Evolutionary conservation across 371 early-diverging fungal species (phyloP).

Genomic region (Saksenaea vasiformis): DNA sequence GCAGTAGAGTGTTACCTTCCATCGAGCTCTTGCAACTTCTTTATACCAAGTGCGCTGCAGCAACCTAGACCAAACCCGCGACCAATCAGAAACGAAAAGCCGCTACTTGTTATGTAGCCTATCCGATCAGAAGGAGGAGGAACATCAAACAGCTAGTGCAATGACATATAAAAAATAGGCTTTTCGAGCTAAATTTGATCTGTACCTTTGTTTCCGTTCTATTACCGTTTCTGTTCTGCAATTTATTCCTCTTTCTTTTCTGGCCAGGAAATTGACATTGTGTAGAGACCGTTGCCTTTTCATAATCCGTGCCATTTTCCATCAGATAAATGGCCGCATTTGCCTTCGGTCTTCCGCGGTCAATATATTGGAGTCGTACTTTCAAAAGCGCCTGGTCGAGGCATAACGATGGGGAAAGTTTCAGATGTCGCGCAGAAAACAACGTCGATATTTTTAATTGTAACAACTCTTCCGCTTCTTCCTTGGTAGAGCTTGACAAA

Average conservation of each 20-base stretch:
- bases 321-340: slow-evolving; percentile 57
- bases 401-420: not conserved
- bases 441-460: not conserved
- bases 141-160: not conserved
- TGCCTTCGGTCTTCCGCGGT: slow-evolving; percentile 50
- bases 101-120: slow-evolving; percentile 76
- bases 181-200: not conserved
- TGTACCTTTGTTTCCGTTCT: not conserved
- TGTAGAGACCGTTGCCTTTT: not conserved
- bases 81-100: slow-evolving; percentile 68
- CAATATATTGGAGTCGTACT: slow-evolving; percentile 45
- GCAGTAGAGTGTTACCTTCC: slow-evolving; percentile 17
- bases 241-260: not conserved
- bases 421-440: slow-evolving; percentile 11
- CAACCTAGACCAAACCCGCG: slow-evolving; percentile 64
- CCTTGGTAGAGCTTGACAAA: slow-evolving; percentile 13
- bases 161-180: not conserved
- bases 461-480: not conserved
- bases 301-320: slow-evolving; percentile 25
- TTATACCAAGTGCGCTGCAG: slow-evolving; percentile 47
- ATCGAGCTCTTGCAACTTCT: slow-evolving; percentile 26
- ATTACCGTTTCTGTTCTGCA: not conserved
- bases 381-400: slow-evolving; percentile 44
- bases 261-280: not conserved
- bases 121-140: slow-evolving; percentile 44